Percentiles rank a stretch among this genome's conserved stretches.
phyloP scores from a whole-genome alignment of 345 rosid species.

The Melastoma malabathricum region DNA sequence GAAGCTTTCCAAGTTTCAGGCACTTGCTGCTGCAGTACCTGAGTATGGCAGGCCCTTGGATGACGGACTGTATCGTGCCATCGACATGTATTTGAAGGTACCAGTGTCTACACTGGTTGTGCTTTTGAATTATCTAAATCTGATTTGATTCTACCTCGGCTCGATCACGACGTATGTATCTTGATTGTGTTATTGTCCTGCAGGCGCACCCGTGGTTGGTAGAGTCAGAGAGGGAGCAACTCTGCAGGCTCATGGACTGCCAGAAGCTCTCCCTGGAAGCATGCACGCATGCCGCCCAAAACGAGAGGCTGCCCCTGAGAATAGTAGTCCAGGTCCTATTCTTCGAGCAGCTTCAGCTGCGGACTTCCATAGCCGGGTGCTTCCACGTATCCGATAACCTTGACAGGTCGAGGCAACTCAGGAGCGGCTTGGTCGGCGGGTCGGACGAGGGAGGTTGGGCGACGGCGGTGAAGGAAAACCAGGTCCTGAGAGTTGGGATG shows the following conservation, averaged over 20 bases:
- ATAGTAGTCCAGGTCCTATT: slow-evolving; percentile 85
- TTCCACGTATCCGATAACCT: slow-evolving; percentile 88
- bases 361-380: slow-evolving; percentile 94
- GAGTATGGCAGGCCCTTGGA: slow-evolving; percentile 82
- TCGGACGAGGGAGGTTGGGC: slow-evolving; percentile 82
- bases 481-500: slow-evolving; percentile 93
- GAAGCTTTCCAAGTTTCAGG: slow-evolving; percentile 88
- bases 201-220: slow-evolving; percentile 97
- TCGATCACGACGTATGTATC: not conserved
- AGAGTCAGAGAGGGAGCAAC: slow-evolving; percentile 82
- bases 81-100: slow-evolving; percentile 94
- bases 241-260: slow-evolving; percentile 87
- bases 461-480: slow-evolving; percentile 87
- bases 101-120: not conserved
- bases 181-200: slow-evolving; percentile 6
- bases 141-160: too few species aligned
- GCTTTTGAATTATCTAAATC: not conserved
- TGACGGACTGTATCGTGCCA: slow-evolving; percentile 92
- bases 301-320: slow-evolving; percentile 85
- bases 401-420: slow-evolving; percentile 73
- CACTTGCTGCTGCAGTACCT: slow-evolving; percentile 83
- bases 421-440: slow-evolving; percentile 67
- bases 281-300: slow-evolving; percentile 95
- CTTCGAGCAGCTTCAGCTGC: slow-evolving; percentile 99
- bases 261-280: slow-evolving; percentile 97